Evolutionary conservation across 2,329 filamentous ascomycete genomes (phyloP).

Genomic region (Teratosphaeria destructans): DNA sequence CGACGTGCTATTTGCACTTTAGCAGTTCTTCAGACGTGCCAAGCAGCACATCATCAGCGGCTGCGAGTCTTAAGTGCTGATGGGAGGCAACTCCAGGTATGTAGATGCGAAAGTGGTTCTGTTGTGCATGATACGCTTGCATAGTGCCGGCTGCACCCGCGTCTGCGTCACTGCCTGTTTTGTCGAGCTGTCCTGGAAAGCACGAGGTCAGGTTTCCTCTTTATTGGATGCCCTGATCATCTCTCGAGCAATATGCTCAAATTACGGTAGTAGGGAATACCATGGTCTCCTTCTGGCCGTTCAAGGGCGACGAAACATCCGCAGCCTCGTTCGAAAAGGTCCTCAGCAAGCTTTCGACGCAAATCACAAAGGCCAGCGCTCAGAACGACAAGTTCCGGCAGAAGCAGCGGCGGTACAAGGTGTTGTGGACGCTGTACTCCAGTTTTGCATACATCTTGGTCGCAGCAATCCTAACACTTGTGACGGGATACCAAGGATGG

Average conservation of each 20-base stretch:
- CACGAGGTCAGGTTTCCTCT: neutral
- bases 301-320: slow-evolving; percentile 75
- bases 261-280: slow-evolving; percentile 3
- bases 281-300: slow-evolving; percentile 87
- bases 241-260: neutral
- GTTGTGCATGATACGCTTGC: neutral
- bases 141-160: neutral
- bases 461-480: slow-evolving; percentile 67
- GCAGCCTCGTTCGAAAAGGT: slow-evolving; percentile 89
- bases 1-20: neutral
- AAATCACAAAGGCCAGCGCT: slow-evolving; percentile 66
- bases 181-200: neutral
- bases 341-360: slow-evolving; percentile 67
- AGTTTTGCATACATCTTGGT: slow-evolving; percentile 85
- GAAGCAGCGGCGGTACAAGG: slow-evolving; percentile 65
- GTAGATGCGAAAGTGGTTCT: neutral
- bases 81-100: neutral
- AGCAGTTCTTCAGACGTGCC: neutral
- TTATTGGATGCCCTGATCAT: neutral
- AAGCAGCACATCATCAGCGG: neutral
- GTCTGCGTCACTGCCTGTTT: neutral
- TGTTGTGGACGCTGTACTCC: slow-evolving; percentile 82
- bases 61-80: neutral
- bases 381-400: slow-evolving; percentile 64
- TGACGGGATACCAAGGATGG: slow-evolving; percentile 75